These are phyloP conservation scores for Phytophthora fragariae DNA, from an alignment of 352 stramenopile genomes.

Conservation along the genomic window DNA sequence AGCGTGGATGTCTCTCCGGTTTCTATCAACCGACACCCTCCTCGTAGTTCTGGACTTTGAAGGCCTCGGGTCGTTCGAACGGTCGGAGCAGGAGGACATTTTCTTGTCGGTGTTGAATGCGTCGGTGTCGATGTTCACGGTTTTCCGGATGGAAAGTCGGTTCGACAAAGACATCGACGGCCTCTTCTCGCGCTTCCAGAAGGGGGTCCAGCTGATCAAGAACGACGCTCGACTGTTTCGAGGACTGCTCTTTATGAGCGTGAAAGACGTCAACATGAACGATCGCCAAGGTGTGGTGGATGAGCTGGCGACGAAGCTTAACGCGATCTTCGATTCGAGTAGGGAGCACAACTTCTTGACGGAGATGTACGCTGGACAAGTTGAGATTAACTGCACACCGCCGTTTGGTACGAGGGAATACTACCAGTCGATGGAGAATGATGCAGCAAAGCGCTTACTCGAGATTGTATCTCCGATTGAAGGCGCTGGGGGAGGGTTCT, in stretches of 20 bases:
- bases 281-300: constrained; percentile 31
- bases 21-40: constrained; percentile 34
- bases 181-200: constrained; percentile 61
- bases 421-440: constrained; percentile 45
- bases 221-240: constrained; percentile 37
- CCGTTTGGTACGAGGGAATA: constrained; percentile 68
- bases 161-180: constrained; percentile 70
- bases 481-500: constrained; percentile 36
- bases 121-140: constrained; percentile 57
- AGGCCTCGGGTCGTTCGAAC: constrained; percentile 66
- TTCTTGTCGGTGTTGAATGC: constrained; percentile 69
- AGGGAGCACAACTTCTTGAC: constrained; percentile 69
- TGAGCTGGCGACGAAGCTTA: constrained; percentile 63
- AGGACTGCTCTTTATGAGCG: constrained; percentile 51
- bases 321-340: constrained; percentile 49
- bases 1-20: constrained; percentile 53
- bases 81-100: constrained; percentile 65
- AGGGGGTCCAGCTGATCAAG: constrained; percentile 60
- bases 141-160: constrained; percentile 71
- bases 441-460: constrained; percentile 19
- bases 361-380: constrained; percentile 65
- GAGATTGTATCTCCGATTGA: constrained; percentile 8
- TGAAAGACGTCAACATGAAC: constrained; percentile 72
- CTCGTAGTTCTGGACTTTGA: constrained; percentile 72
- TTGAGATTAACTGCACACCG: constrained; percentile 74